Evolutionary conservation across 148 eudicot species (phyloP), one percentile per base, ranked within the genome.

Genomic region (Arbutus unedo): DNA sequence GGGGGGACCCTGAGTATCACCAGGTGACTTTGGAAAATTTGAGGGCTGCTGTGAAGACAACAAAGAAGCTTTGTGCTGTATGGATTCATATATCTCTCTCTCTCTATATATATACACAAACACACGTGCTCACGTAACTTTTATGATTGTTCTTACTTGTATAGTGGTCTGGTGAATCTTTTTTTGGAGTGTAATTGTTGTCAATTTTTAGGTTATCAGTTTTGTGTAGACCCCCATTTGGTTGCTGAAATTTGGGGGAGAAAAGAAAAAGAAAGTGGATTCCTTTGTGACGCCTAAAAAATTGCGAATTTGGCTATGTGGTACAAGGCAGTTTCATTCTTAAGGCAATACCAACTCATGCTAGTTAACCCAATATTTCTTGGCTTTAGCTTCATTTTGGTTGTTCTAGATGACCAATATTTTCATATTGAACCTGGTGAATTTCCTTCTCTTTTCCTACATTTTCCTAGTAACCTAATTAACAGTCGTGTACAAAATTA

Each of bases 61-160:
- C 98, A 50, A 91, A 88, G 91, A 96, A 94, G 83, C 93, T 96
- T 8, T 96, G 99, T 85, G 93, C 99, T 85, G 99, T 96, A 94
- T 85, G 99, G 87, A 66, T 66, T 16, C 4, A 25, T 66, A 6
- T 66, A 3, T 66, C 38, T 31, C 38, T 31, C 38, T 31, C 0
- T 1, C 0, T 31, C 0, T 31, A 10, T 41, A 4, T 43, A 3
- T n/a, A 2, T 18, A 70, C 5, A 38, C 74, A 31, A 0, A 19
- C 4, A 0, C 6, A 31, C 38, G 1, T 1, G 1, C 38, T 0
- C 38, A 31, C 38, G 38, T 31, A 31, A 1, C 38, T 31, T 31
- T 31, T n/a, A 19, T 48, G 8, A 48, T 16, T 0, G 48, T 6
- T 13, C 4, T 70, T 38, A n/a, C 3, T n/a, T 70, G 11, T 6